A percentile compares a stretch with the other conserved stretches of the same genome.
These are phyloP conservation scores for Bromus sterilis DNA, from an alignment of 176 grass and related monocot genomes.

Conservation along the genomic window DNA sequence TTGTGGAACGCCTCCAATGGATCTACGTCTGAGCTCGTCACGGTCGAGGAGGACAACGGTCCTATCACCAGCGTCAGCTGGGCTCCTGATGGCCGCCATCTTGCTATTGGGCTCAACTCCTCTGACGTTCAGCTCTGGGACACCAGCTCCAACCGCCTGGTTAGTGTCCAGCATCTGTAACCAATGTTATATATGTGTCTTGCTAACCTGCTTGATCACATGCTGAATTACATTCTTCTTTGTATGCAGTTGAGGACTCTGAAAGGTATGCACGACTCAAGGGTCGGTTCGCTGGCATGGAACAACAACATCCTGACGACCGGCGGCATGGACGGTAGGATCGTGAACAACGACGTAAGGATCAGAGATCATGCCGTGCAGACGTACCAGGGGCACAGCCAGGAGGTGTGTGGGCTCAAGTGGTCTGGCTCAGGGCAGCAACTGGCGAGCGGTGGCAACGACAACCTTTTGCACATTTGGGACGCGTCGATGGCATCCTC, in stretches of 20 bases:
- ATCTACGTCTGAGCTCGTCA: constrained; percentile 59
- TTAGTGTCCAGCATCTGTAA: constrained; percentile 13
- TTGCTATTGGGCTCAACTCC: constrained; percentile 58
- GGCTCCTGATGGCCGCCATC: constrained; percentile 53
- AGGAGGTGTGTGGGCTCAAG: constrained; percentile 65
- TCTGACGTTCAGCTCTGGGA: constrained; percentile 70
- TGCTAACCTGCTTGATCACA: background rate
- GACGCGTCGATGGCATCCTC: constrained; percentile 52
- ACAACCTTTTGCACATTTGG: constrained; percentile 66
- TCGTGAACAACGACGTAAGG: constrained; percentile 64
- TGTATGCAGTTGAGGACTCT: constrained; percentile 51
- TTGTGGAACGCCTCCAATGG: constrained; percentile 50
- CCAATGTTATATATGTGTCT: background rate
- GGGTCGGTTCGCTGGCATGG: constrained; percentile 66
- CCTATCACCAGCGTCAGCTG: constrained; percentile 64
- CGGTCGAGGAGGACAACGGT: constrained; percentile 47
- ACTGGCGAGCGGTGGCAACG: constrained; percentile 58
- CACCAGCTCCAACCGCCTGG: constrained; percentile 43
- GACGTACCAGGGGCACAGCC: constrained; percentile 51
- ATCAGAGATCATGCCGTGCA: constrained; percentile 50
- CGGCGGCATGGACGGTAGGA: constrained; percentile 51
- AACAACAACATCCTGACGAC: constrained; percentile 59
- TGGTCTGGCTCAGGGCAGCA: constrained; percentile 62
- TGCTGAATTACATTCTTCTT: background rate
- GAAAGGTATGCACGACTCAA: constrained; percentile 40